Evolutionary conservation across 495 filamentous ascomycete species (phyloP).

Genomic region (Neurospora sp.): DNA sequence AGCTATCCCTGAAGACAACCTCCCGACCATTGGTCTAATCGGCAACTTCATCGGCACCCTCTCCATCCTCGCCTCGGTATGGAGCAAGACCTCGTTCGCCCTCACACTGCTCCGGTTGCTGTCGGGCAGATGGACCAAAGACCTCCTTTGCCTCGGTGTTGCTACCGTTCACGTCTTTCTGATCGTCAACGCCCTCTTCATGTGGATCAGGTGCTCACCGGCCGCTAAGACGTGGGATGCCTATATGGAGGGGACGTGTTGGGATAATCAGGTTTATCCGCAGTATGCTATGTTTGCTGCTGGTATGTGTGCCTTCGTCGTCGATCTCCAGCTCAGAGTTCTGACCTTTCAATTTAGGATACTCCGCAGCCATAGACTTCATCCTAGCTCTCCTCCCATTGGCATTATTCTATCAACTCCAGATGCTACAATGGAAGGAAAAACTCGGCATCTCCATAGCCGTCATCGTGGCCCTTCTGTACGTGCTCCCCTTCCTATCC

Average conservation of each 20-base stretch:
- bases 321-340: too few relatives aligned
- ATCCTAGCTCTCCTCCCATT: constrained; percentile 26
- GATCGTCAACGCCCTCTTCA: constrained; percentile 23
- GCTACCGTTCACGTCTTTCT: constrained; percentile 24
- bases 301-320: too few relatives aligned
- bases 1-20: constrained; percentile 12
- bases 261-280: constrained; percentile 11
- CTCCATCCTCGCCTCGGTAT: constrained; percentile 20
- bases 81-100: constrained; percentile 30
- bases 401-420: constrained; percentile 21
- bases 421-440: constrained; percentile 24
- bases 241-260: constrained; percentile 22
- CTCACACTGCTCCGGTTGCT: constrained; percentile 24
- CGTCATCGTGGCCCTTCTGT: constrained; percentile 35
- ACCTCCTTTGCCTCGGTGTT: constrained; percentile 22
- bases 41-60: constrained; percentile 21
- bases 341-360: constrained; percentile 10
- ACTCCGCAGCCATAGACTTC: constrained; percentile 28
- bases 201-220: constrained; percentile 26
- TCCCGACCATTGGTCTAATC: constrained; percentile 10
- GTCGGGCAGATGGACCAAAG: constrained; percentile 3
- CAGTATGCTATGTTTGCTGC: constrained; percentile 19
- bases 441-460: constrained; percentile 28
- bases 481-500: constrained; percentile 1
- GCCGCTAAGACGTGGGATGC: constrained; percentile 22